phyloP scores from a whole-genome alignment of 2,329 filamentous ascomycete genomes.

The Fusarium globosum region DNA sequence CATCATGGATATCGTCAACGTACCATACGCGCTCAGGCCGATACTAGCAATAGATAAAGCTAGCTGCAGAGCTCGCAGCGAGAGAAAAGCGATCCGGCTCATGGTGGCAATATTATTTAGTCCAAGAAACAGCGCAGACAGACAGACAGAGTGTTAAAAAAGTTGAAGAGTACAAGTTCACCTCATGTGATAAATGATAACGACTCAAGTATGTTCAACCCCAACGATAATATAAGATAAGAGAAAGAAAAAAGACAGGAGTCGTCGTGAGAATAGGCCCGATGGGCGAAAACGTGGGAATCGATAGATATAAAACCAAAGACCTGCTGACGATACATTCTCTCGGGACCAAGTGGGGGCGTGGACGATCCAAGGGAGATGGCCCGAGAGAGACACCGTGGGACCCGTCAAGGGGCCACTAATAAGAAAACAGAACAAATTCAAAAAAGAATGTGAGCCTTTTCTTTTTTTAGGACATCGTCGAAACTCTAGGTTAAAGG shows the following conservation, averaged over 20 bases:
- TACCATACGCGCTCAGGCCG: slow-evolving; percentile 41
- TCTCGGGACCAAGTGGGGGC: slow-evolving; percentile 40
- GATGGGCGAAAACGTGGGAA: slow-evolving; percentile 38
- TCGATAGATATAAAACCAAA: slow-evolving; percentile 42
- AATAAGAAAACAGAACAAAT: slow-evolving; percentile 11
- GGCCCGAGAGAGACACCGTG: slow-evolving; percentile 40
- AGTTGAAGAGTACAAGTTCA: neutral
- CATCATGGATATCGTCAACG: neutral
- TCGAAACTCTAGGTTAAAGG: slow-evolving; percentile 35
- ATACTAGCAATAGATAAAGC: slow-evolving; percentile 40
- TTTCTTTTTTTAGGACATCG: slow-evolving; percentile 36
- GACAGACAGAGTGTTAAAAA: neutral
- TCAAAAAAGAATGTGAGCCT: neutral
- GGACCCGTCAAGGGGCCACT: slow-evolving; percentile 35
- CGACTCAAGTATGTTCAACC: neutral
- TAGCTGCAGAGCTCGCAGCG: slow-evolving; percentile 42
- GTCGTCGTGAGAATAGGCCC: slow-evolving; percentile 15
- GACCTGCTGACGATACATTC: slow-evolving; percentile 39
- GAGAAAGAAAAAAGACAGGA: slow-evolving; percentile 11
- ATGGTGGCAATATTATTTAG: slow-evolving; percentile 24
- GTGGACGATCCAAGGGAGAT: slow-evolving; percentile 40
- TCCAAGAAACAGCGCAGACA: neutral
- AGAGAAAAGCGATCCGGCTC: slow-evolving; percentile 29
- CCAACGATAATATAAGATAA: slow-evolving; percentile 5
- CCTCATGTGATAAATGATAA: neutral